A percentile compares a stretch with the other conserved stretches of the same genome.
phyloP scores from a whole-genome alignment of 768 basidiomycete species.

The Cystofilobasidium capitatum region DNA sequence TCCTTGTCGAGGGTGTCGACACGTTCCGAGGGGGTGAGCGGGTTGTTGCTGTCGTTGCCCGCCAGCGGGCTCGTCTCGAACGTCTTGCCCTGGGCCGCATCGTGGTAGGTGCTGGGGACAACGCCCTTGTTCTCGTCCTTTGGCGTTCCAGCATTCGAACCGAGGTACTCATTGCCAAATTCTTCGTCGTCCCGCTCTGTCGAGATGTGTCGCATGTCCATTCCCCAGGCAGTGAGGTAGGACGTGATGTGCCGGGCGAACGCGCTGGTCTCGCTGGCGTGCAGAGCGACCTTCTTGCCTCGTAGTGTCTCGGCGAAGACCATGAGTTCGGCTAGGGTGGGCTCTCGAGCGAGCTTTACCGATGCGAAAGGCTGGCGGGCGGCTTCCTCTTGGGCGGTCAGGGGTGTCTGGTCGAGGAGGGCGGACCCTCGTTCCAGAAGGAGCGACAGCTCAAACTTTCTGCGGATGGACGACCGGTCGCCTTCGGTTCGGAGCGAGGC shows the following conservation, averaged over 20 bases:
- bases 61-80: slow-evolving; percentile 20
- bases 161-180: slow-evolving; percentile 12
- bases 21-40: not conserved
- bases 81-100: not conserved
- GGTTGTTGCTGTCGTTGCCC: not conserved
- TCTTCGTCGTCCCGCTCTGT: slow-evolving; percentile 35
- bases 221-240: slow-evolving; percentile 87
- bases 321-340: slow-evolving; percentile 65
- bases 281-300: slow-evolving; percentile 71
- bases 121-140: slow-evolving; percentile 12
- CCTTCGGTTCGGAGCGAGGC: slow-evolving; percentile 31
- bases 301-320: slow-evolving; percentile 71
- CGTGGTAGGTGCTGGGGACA: slow-evolving; percentile 11
- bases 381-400: slow-evolving; percentile 47
- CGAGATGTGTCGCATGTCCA: slow-evolving; percentile 72
- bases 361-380: slow-evolving; percentile 45
- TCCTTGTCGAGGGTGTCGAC: slow-evolving; percentile 6
- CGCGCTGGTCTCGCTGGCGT: slow-evolving; percentile 73
- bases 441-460: slow-evolving; percentile 58
- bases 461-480: slow-evolving; percentile 40
- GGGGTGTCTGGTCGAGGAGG: slow-evolving; percentile 48
- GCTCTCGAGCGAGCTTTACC: slow-evolving; percentile 55
- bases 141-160: not conserved
- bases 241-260: slow-evolving; percentile 89
- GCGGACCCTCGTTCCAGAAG: slow-evolving; percentile 45